A percentile compares a stretch with the other conserved stretches of the same genome.
These are phyloP conservation scores for Ramicandelaber brevisporus DNA, from an alignment of 192 early-diverging fungal genomes.

Conservation along the genomic window DNA sequence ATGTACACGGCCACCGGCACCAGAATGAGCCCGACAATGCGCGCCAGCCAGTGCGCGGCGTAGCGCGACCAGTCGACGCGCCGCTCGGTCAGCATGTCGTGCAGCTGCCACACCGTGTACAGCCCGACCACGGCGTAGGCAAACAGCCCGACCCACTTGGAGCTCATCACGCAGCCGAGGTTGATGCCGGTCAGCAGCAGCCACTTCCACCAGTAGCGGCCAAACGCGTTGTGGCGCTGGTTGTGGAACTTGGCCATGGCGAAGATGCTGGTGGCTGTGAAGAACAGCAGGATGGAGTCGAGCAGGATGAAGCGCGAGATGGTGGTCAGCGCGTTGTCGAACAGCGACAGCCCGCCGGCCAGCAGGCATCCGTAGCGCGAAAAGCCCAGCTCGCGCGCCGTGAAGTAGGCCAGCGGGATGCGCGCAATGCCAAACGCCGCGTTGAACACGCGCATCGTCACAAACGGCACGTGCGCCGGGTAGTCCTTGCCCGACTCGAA, in stretches of 20 bases:
- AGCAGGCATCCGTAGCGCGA: slow-evolving; percentile 21
- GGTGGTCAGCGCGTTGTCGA: slow-evolving; percentile 34
- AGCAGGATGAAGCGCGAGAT: slow-evolving; percentile 50
- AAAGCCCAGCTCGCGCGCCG: slow-evolving; percentile 27
- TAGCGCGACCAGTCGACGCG: too few species aligned
- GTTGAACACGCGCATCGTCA: slow-evolving; percentile 31
- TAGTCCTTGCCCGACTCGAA: slow-evolving; percentile 32
- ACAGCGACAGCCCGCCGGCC: slow-evolving; percentile 29
- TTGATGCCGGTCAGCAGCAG: slow-evolving; percentile 28
- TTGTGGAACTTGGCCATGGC: slow-evolving; percentile 28
- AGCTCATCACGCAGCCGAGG: slow-evolving; percentile 27
- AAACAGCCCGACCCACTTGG: slow-evolving; percentile 31
- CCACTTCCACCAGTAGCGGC: slow-evolving; percentile 35
- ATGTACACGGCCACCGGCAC: slow-evolving; percentile 57
- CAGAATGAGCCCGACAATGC: slow-evolving; percentile 57
- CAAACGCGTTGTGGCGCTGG: slow-evolving; percentile 19
- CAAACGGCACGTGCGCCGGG: slow-evolving; percentile 32
- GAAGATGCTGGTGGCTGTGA: slow-evolving; percentile 25
- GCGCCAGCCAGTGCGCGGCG: slow-evolving; percentile 56
- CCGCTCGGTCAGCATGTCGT: slow-evolving; percentile 13
- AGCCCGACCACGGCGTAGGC: slow-evolving; percentile 16
- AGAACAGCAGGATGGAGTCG: slow-evolving; percentile 47
- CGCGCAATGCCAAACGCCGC: slow-evolving; percentile 36
- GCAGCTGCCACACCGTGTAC: slow-evolving; percentile 12
- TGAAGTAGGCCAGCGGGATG: slow-evolving; percentile 43